Base-by-base conservation (phyloP, 1,284 basidiomycete genomes). In the Pascua sp. region DNA sequence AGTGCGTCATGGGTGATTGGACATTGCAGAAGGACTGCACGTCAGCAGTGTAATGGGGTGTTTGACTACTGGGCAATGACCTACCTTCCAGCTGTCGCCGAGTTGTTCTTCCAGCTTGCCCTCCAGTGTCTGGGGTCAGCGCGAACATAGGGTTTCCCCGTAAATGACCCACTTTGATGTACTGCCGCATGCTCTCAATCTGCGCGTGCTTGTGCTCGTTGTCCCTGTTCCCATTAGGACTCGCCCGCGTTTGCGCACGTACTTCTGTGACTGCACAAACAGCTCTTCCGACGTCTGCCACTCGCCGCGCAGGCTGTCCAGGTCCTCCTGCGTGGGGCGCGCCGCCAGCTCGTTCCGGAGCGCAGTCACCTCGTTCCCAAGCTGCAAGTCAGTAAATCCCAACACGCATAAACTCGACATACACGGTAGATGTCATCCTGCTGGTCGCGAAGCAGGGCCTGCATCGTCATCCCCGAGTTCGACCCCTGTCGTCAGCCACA, bases 201-300 rank as follows among this genome's bases (percentile, higher is more conserved):
- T 58, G 60, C 8, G 54, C 55, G 51, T 70, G 67, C 43, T 74
- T 72, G 16, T 61, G 52, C 55, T 71, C 67, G 42, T 74, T 72
- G 55, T 70, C 70, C 36, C 72, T 74, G 40, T 4, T 5, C 16
- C 46, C 36, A 53, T 49, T 38, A 56, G 53, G 7, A 32, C n/a
- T 2, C 10, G 10, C 3, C 2, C 18, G 12, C 18, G 1, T 12
- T 11, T 0, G 7, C 0, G 10, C 2, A 37, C 66, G 44, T 16
- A 70, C 71, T 60, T 66, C 47, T 73, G 71, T 4, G 67, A 69
- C 39, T 59, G 48, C 8, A 55, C 60, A 17, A 73, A 62, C 15
- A 73, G 60, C 12, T 60, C 57, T 37, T 73, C 71, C 5, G 56
- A 61, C 13, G 63, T 65, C 41, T 65, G 52, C 64, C 63, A 67